Percentiles rank a stretch among this genome's conserved stretches.
Evolutionary conservation across 371 early-diverging fungal species (phyloP).

Genomic region (Actinomortierella wolfii): DNA sequence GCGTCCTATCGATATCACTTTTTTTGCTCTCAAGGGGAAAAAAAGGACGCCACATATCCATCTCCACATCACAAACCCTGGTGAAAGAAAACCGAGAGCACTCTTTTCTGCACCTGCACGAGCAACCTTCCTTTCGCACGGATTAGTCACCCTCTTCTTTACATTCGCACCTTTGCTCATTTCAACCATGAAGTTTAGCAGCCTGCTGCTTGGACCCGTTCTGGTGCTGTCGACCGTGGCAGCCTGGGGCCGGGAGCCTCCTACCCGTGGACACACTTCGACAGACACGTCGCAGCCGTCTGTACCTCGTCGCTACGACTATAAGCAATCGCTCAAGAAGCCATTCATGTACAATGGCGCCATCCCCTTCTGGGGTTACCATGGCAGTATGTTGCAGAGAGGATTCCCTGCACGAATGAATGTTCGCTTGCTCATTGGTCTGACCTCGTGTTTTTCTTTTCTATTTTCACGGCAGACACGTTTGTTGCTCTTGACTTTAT

Average conservation of each 20-base stretch:
- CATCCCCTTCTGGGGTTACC: conserved; percentile 26
- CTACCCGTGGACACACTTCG: conserved; percentile 1
- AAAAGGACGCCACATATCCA: too few relatives aligned
- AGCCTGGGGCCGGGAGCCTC: conserved; percentile 22
- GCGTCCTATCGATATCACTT: too few relatives aligned
- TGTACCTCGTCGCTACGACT: conserved; percentile 26
- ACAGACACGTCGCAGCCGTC: conserved; percentile 6
- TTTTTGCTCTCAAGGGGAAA: too few relatives aligned
- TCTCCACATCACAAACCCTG: too few relatives aligned
- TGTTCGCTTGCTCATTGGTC: neutral
- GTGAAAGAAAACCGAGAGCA: too few relatives aligned
- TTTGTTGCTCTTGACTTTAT: conserved; percentile 63
- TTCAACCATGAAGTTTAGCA: conserved; percentile 16
- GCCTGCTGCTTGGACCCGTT: conserved; percentile 11
- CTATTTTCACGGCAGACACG: conserved; percentile 51
- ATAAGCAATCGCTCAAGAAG: conserved; percentile 41
- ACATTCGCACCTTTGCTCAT: neutral
- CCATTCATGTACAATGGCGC: conserved; percentile 36
- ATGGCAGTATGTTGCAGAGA: too few relatives aligned
- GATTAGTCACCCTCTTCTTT: neutral
- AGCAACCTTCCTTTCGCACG: neutral
- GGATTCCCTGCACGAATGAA: too few relatives aligned
- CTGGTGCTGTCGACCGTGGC: conserved; percentile 18
- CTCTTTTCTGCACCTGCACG: neutral
- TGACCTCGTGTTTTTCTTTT: conserved; percentile 5